A percentile compares a stretch with the other conserved stretches of the same genome.
phyloP scores from a whole-genome alignment of 495 filamentous ascomycete genomes.

The Daldinia vernicosa region DNA sequence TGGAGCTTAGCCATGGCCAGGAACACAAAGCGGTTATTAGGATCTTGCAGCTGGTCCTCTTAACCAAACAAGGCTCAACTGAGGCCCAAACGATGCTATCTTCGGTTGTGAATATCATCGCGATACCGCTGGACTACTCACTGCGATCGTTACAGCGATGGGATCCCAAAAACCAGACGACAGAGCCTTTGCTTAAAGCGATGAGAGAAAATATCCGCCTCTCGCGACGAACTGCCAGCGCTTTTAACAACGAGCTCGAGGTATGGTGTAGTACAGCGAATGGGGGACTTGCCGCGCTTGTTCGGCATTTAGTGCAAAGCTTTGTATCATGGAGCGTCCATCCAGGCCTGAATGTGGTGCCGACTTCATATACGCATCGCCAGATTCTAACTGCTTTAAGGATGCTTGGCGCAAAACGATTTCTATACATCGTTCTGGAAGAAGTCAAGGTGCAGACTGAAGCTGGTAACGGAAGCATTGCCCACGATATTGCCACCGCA shows the following conservation, averaged over 20 bases:
- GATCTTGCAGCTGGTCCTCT: slow-evolving; percentile 78
- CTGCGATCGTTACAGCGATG: slow-evolving; percentile 76
- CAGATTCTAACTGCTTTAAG: slow-evolving; percentile 71
- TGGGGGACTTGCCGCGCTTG: slow-evolving; percentile 68
- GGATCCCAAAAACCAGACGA: slow-evolving; percentile 71
- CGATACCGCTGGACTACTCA: slow-evolving; percentile 76
- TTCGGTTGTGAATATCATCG: slow-evolving; percentile 83
- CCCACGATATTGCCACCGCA: slow-evolving; percentile 76
- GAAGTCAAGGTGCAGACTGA: slow-evolving; percentile 68
- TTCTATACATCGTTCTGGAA: slow-evolving; percentile 70
- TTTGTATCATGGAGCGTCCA: slow-evolving; percentile 78
- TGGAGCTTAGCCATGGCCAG: slow-evolving; percentile 47
- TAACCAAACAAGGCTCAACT: slow-evolving; percentile 76
- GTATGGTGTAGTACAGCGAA: slow-evolving; percentile 70
- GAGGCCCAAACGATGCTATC: slow-evolving; percentile 84
- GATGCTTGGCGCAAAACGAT: slow-evolving; percentile 72
- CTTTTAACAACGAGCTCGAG: slow-evolving; percentile 77
- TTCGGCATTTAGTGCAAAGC: slow-evolving; percentile 71
- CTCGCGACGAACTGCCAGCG: slow-evolving; percentile 70
- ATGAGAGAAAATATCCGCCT: slow-evolving; percentile 73
- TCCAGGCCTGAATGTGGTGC: slow-evolving; percentile 69
- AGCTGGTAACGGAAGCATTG: slow-evolving; percentile 64
- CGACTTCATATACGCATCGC: slow-evolving; percentile 81
- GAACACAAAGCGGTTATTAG: slow-evolving; percentile 72
- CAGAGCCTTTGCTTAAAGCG: slow-evolving; percentile 74